Evolutionary conservation across 257 asterid genomes (phyloP).

Genomic region (Solanum pinnatisectum): DNA sequence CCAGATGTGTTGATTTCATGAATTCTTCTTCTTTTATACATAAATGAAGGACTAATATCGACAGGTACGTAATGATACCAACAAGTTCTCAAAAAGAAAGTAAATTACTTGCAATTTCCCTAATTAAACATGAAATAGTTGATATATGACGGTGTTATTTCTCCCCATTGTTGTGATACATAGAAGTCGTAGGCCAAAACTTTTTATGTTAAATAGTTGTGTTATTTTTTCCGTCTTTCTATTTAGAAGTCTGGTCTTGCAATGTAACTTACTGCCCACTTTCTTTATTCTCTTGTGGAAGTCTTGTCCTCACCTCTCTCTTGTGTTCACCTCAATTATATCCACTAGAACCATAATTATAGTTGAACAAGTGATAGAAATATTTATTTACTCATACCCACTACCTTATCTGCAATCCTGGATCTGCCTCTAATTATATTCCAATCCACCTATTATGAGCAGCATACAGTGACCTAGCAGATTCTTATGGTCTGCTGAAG

Average conservation of each 20-base stretch:
- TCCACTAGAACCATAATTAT: background rate
- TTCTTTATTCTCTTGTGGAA: background rate
- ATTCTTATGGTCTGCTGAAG: slow-evolving; percentile 60
- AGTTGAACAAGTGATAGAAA: background rate
- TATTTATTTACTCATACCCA: background rate
- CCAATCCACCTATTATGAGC: background rate
- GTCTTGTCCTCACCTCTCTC: background rate
- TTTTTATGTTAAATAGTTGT: background rate
- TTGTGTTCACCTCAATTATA: background rate
- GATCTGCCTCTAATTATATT: background rate
- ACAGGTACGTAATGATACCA: background rate
- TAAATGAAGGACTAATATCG: background rate
- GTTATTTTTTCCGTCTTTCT: background rate
- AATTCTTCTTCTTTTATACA: background rate
- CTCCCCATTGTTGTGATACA: background rate
- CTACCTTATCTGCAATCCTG: background rate
- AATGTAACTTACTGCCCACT: background rate
- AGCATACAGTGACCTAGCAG: slow-evolving; percentile 85
- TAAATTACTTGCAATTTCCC: background rate
- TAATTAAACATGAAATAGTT: background rate
- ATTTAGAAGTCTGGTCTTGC: background rate
- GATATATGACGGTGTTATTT: background rate
- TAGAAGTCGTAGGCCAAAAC: background rate
- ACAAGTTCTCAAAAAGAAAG: background rate
- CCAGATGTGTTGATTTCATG: background rate